Percentiles rank a stretch among this genome's conserved stretches.
Evolutionary conservation across 2,329 filamentous ascomycete genomes (phyloP).

Genomic region (Plenodomus biglobosus): DNA sequence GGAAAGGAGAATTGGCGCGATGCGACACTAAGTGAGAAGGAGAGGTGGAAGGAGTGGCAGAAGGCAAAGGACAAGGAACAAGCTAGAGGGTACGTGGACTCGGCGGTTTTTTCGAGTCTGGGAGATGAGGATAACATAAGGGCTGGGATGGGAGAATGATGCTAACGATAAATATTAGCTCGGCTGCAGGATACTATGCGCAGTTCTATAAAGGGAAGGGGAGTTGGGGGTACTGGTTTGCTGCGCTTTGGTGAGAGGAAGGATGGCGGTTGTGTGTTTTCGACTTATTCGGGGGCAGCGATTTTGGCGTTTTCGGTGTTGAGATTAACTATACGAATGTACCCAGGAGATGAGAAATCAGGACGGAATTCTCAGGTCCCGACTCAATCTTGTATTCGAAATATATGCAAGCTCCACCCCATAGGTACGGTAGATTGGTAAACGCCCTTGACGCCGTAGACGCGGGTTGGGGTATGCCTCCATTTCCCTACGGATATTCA

Average conservation of each 20-base stretch:
- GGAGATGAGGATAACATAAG: too few species aligned
- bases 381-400: too few species aligned
- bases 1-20: conserved; percentile 29
- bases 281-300: neutral
- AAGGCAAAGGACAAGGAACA: conserved; percentile 28
- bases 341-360: too few species aligned
- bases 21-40: conserved; percentile 23
- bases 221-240: conserved; percentile 15
- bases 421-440: conserved; percentile 1
- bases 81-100: conserved; percentile 8
- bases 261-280: too few species aligned
- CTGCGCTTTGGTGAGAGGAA: neutral
- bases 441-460: conserved; percentile 25
- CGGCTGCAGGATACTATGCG: conserved; percentile 13
- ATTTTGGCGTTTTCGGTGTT: neutral
- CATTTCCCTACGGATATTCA: conserved; percentile 1
- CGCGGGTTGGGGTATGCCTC: conserved; percentile 15
- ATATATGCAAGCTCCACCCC: neutral
- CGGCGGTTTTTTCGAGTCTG: neutral
- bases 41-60: conserved; percentile 33
- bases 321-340: neutral
- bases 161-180: too few species aligned
- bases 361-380: too few species aligned
- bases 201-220: conserved; percentile 19
- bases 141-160: too few species aligned